Evolutionary conservation across 306 rosid species (phyloP).

Genomic region (Vicia sativa): DNA sequence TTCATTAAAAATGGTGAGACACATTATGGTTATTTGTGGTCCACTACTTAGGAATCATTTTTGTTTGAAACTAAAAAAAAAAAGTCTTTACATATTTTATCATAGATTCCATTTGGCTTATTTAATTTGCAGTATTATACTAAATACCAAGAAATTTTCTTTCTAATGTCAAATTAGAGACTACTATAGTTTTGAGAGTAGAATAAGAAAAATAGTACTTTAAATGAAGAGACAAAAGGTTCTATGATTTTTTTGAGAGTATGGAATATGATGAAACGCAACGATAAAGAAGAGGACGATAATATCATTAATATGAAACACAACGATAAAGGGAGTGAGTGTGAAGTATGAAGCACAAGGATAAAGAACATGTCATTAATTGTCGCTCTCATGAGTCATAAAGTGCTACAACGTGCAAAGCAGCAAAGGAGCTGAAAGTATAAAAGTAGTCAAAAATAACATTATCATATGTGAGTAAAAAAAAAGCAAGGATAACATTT

Average conservation of each 20-base stretch:
- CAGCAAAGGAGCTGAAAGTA: background rate
- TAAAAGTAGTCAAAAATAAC: background rate
- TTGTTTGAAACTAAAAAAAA: constrained; percentile 19
- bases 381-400: background rate
- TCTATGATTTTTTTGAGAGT: background rate
- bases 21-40: constrained; percentile 38
- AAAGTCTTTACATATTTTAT: background rate
- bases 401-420: background rate
- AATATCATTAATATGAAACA: background rate
- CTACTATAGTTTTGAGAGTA: background rate
- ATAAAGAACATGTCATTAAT: background rate
- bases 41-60: constrained; percentile 30
- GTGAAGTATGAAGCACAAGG: background rate
- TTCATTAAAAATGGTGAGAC: constrained; percentile 34
- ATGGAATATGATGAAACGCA: background rate
- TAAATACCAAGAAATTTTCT: background rate
- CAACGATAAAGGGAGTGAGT: background rate
- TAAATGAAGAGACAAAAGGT: background rate
- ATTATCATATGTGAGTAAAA: too few species aligned
- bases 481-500: too few species aligned
- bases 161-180: background rate
- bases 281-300: background rate
- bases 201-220: background rate
- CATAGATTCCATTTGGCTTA: background rate
- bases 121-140: background rate